These are phyloP conservation scores for Papiliotrema terrestris DNA, from an alignment of 1,284 basidiomycete genomes.

Conservation along the genomic window DNA sequence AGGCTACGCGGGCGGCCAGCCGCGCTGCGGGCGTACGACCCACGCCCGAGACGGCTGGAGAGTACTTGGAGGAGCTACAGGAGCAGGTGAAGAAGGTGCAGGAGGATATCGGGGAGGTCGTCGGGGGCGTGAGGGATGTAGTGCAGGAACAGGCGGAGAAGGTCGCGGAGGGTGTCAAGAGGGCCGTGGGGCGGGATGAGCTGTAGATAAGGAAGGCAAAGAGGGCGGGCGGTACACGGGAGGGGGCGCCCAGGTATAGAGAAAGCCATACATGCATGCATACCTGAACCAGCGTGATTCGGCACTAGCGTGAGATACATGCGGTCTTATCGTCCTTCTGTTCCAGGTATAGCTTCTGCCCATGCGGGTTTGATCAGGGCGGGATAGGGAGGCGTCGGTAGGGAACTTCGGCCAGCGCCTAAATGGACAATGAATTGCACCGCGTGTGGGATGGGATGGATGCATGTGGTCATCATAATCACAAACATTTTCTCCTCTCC, in stretches of 20 bases:
- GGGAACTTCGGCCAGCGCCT: no score
- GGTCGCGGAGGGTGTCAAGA: conserved; percentile 7
- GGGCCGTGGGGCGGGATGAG: conserved; percentile 6
- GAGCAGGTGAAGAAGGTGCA: conserved; percentile 2
- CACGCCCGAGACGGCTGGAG: conserved; percentile 10
- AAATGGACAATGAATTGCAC: no score
- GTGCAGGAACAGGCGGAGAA: background rate
- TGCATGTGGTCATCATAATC: no score
- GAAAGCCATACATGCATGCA: conserved; percentile 1
- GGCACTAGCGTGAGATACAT: no score
- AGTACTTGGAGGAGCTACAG: conserved; percentile 9
- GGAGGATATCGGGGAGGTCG: background rate
- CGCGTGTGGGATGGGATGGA: no score
- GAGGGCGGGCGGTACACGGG: no score
- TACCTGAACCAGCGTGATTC: conserved; percentile 1
- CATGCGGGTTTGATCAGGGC: no score
- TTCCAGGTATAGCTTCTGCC: no score
- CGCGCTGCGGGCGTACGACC: conserved; percentile 10
- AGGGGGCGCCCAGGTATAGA: background rate
- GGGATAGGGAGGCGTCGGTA: no score
- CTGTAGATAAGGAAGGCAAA: background rate
- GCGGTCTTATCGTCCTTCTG: no score
- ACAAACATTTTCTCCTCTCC: no score
- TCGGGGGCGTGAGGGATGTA: background rate
- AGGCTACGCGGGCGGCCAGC: conserved; percentile 9